Evolutionary conservation across 78 protist species (phyloP).

Genomic region (Tieghemostelium lacteum): DNA sequence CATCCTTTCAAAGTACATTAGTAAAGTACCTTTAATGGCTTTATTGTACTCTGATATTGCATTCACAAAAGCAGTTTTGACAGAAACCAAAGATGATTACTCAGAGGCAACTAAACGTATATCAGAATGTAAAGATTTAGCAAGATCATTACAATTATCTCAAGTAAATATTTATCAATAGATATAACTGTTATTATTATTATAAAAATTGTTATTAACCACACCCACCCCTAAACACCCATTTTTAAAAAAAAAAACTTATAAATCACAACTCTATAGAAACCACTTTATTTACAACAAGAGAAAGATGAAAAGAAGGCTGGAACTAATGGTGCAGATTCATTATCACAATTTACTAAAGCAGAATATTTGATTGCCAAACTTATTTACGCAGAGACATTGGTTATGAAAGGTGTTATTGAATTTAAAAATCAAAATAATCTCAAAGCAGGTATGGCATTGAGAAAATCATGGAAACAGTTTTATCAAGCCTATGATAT

Average conservation of each 20-base stretch:
- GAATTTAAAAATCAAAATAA: constrained; percentile 75
- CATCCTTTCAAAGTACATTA: constrained; percentile 7
- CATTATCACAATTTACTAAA: constrained; percentile 13
- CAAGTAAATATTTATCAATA: constrained; percentile 3
- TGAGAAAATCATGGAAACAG: constrained; percentile 65
- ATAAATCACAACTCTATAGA: neutral
- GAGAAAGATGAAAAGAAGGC: constrained; percentile 68
- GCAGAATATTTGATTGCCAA: constrained; percentile 68
- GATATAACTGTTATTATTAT: too few species aligned
- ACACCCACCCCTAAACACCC: too few species aligned
- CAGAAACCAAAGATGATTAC: constrained; percentile 70
- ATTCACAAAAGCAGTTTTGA: constrained; percentile 51
- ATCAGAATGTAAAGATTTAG: constrained; percentile 27
- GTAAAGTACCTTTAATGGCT: constrained; percentile 41
- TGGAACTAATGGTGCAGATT: neutral
- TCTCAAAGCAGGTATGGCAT: constrained; percentile 49
- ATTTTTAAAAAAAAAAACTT: neutral
- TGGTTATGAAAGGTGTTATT: constrained; percentile 73
- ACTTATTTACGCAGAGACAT: constrained; percentile 51
- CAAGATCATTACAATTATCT: constrained; percentile 57
- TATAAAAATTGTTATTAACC: too few species aligned
- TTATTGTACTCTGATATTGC: constrained; percentile 66
- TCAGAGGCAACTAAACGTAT: constrained; percentile 60
- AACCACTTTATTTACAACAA: constrained; percentile 62
- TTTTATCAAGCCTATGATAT: constrained; percentile 51